Evolutionary conservation across 257 asterid genomes (phyloP).

Genomic region (Gynochthodes officinalis): DNA sequence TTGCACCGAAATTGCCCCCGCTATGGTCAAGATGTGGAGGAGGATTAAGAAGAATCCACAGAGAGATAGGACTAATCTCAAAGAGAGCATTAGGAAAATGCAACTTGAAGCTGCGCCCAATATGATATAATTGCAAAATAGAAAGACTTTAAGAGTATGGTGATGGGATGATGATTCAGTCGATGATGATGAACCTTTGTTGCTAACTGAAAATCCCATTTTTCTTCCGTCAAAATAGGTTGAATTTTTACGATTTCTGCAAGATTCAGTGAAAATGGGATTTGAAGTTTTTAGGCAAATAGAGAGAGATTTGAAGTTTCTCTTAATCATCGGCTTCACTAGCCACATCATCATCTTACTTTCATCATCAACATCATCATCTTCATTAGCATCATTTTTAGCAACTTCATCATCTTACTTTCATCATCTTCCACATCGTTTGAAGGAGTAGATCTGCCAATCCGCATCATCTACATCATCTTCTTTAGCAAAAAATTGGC

Average conservation of each 20-base stretch:
- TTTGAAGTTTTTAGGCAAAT: not conserved
- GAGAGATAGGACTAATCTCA: slow-evolving; percentile 43
- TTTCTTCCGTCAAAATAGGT: not conserved
- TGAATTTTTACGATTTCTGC: not conserved
- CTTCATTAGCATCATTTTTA: too few relatives aligned
- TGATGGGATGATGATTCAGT: slow-evolving; percentile 14
- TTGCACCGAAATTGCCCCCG: slow-evolving; percentile 45
- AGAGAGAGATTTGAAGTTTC: too few relatives aligned
- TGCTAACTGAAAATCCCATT: slow-evolving; percentile 23
- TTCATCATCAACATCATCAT: too few relatives aligned
- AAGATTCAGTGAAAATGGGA: not conserved
- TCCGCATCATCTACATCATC: too few relatives aligned
- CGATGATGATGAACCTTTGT: slow-evolving; percentile 6
- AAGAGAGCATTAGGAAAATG: slow-evolving; percentile 46
- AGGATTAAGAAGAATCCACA: slow-evolving; percentile 41
- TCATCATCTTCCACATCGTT: too few relatives aligned
- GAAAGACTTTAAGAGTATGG: slow-evolving; percentile 34
- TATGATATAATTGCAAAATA: slow-evolving; percentile 36
- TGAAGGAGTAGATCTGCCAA: too few relatives aligned
- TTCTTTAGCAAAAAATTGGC: too few relatives aligned
- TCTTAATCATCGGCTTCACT: too few relatives aligned
- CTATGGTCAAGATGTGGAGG: slow-evolving; percentile 42
- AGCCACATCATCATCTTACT: too few relatives aligned
- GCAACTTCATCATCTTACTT: too few relatives aligned
- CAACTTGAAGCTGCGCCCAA: slow-evolving; percentile 46